Evolutionary conservation across 768 basidiomycete genomes (phyloP), one percentile per base, ranked within the genome.

Genomic region (Calocera cornea): DNA sequence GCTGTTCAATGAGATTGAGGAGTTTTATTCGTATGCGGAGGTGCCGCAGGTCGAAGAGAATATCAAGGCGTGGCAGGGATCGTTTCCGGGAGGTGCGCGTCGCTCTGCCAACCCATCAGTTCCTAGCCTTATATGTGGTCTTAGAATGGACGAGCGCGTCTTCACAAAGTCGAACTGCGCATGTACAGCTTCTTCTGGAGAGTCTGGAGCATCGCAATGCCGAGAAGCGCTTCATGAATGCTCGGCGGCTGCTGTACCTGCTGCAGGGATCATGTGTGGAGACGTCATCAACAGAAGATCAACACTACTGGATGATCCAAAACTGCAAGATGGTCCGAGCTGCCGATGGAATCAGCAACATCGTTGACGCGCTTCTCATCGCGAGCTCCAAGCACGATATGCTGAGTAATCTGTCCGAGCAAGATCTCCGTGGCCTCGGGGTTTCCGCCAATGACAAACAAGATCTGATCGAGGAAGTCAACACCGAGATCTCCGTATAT

Each of bases 21-120:
- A 99, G 77, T 97, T 98, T 78, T 98, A 95, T 77, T 92, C 92
- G 24, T 99, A 97, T 77, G 87, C 92, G 69, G 95, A 97, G 80
- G 91, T 93, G 84, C 85, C 89, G 0, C 90, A 94, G 75, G 87
- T 93, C 24, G 86, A 85, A 1, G 90, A 92, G 80, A 92, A 92
- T 75, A 79, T 91, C 70, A 88, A 86, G 73, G 88, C 90, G 50
- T 97, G 92, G 89, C 84, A 89, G 73, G 87, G 87, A 41, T 91
- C 88, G 47, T 95, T 89, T 74, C 78, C 82, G 34, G 85, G 85
- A 77, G 89, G 92, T 89, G 73, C 72, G 84, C 76, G 38, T 60
- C 66, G 36, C 44, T 60, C 36, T 67, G 64, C 34, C 19, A 31
- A 24, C 29, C 65, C 66, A 38, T 7, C 8, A 17, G 24, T 7